A percentile compares a stretch with the other conserved stretches of the same genome.
Evolutionary conservation across 345 rosid species (phyloP).

Genomic region (Pelargonium nanum): DNA sequence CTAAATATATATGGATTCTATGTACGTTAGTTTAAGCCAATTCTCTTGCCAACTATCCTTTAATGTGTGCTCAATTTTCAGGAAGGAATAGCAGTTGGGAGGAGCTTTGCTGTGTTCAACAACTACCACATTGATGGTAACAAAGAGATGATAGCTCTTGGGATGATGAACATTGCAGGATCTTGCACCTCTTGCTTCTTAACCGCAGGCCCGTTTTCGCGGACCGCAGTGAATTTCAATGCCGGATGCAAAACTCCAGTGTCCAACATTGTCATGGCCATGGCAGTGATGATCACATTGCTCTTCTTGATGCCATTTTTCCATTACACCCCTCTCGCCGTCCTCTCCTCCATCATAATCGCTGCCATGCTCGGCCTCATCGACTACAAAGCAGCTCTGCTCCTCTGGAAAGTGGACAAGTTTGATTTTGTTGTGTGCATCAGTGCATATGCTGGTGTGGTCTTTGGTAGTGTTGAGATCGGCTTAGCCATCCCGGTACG

Average conservation of each 20-base stretch:
- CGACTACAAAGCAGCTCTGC: conserved; percentile 65
- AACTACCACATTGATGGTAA: conserved; percentile 7
- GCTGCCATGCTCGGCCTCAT: conserved; percentile 86
- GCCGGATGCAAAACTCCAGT: conserved; percentile 38
- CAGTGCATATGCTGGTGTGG: conserved; percentile 60
- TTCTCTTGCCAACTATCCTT: not conserved
- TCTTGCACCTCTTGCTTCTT: conserved; percentile 5
- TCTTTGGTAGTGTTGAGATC: conserved; percentile 60
- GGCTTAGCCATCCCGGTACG: conserved; percentile 63
- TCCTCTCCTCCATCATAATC: conserved; percentile 65
- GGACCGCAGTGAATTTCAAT: conserved; percentile 3
- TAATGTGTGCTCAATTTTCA: not conserved
- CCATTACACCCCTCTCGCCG: conserved; percentile 76
- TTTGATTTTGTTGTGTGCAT: conserved; percentile 74
- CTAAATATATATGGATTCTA: not conserved
- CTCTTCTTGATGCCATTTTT: conserved; percentile 67
- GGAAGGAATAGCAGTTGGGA: conserved; percentile 4
- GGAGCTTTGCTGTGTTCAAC: conserved; percentile 4
- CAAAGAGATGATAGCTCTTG: conserved; percentile 6
- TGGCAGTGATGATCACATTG: conserved; percentile 61
- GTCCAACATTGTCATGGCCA: conserved; percentile 76
- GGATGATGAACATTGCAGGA: conserved; percentile 2
- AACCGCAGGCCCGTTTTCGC: conserved; percentile 4
- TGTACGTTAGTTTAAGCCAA: not conserved
- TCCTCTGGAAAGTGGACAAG: conserved; percentile 67